Percentiles rank a stretch among this genome's conserved stretches.
These are phyloP conservation scores for Amanita subjunquillea DNA, from an alignment of 768 basidiomycete species.

Conservation along the genomic window DNA sequence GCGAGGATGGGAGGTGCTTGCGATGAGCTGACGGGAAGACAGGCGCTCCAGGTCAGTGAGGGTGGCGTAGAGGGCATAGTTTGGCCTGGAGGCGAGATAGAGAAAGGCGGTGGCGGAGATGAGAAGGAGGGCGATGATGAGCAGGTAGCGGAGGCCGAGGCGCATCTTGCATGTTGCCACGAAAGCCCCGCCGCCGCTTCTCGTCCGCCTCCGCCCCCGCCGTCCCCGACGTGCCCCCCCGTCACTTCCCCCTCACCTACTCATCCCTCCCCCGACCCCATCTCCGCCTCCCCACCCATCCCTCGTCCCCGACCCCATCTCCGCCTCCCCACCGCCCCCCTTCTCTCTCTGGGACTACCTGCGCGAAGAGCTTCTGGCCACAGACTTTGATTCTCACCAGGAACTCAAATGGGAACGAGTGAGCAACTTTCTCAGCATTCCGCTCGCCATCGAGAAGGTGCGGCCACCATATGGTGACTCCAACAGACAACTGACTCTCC, in stretches of 20 bases:
- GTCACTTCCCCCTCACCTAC: slow-evolving; percentile 27
- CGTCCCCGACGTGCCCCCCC: slow-evolving; percentile 22
- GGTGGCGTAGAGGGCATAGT: slow-evolving; percentile 25
- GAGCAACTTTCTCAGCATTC: slow-evolving; percentile 90
- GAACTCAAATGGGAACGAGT: slow-evolving; percentile 95
- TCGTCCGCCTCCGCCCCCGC: slow-evolving; percentile 17
- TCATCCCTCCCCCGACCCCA: slow-evolving; percentile 65
- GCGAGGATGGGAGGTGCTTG: slow-evolving; percentile 18
- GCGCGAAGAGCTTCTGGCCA: slow-evolving; percentile 77
- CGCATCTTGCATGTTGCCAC: slow-evolving; percentile 7
- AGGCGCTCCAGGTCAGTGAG: slow-evolving; percentile 20
- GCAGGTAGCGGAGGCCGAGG: slow-evolving; percentile 2
- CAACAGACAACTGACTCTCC: slow-evolving; percentile 4
- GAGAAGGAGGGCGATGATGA: slow-evolving; percentile 10
- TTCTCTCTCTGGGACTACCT: slow-evolving; percentile 93
- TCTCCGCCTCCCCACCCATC: slow-evolving; percentile 35
- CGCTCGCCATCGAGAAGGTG: slow-evolving; percentile 90
- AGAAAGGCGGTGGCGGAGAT: slow-evolving; percentile 19
- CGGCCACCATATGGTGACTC: slow-evolving; percentile 6
- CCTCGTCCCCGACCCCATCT: slow-evolving; percentile 23
- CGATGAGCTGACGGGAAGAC: slow-evolving; percentile 18
- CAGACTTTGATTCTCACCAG: slow-evolving; percentile 92
- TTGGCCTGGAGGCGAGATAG: slow-evolving; percentile 24
- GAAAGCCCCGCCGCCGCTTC: slow-evolving; percentile 22
- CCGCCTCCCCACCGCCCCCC: slow-evolving; percentile 25